Percentiles rank a stretch among this genome's conserved stretches.
Conservation (phyloP, 345 rosid species). For the Pelargonium nanum region DNA sequence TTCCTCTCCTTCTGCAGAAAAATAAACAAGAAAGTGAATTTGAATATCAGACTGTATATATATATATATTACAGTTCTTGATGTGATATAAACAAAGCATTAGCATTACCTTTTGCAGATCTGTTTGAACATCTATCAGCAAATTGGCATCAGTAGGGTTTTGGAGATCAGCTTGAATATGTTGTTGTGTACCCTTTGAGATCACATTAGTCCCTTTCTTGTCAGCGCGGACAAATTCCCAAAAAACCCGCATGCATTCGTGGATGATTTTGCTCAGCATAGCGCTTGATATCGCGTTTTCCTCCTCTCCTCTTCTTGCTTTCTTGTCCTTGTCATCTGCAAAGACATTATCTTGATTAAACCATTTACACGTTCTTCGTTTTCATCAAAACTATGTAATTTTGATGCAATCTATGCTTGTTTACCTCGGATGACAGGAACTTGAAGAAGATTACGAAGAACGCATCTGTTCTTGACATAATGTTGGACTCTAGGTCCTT, state of each 20-base stretch:
- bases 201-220: constrained; percentile 26
- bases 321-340: constrained; percentile 47
- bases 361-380: too few species aligned
- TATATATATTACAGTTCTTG: neutral
- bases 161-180: constrained; percentile 30
- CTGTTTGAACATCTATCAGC: constrained; percentile 28
- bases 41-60: too few species aligned
- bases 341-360: neutral
- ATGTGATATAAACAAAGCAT: neutral
- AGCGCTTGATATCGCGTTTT: constrained; percentile 30
- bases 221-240: constrained; percentile 54
- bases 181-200: constrained; percentile 26
- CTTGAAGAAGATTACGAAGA: constrained; percentile 53
- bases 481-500: constrained; percentile 43
- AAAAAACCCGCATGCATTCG: constrained; percentile 43
- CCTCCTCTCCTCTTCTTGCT: constrained; percentile 31
- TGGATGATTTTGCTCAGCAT: constrained; percentile 26
- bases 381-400: neutral
- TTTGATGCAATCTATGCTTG: too few species aligned
- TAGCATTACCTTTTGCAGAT: constrained; percentile 78
- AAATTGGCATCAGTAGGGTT: constrained; percentile 42
- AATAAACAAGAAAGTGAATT: neutral
- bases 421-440: constrained; percentile 66
- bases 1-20: constrained; percentile 53
- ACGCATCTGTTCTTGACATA: constrained; percentile 52